Conservation (phyloP, 768 basidiomycete genomes). For the Mrakia gelida region DNA sequence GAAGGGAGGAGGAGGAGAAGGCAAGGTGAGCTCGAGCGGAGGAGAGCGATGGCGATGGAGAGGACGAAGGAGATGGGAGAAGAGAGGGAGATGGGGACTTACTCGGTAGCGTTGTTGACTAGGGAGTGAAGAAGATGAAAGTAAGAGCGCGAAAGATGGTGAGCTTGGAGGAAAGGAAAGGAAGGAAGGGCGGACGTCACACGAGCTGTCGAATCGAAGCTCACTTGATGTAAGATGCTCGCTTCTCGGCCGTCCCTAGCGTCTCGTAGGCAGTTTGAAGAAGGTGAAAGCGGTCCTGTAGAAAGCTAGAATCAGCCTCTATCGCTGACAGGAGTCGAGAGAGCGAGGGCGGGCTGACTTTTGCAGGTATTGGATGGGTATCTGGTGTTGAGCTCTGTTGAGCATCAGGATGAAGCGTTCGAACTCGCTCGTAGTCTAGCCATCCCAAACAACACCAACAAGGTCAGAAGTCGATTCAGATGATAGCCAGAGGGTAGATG, state of each 20-base stretch:
- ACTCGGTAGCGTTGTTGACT: neutral
- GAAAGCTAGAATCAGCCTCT: neutral
- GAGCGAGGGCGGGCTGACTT: neutral
- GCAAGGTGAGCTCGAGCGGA: neutral
- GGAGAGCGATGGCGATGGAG: neutral
- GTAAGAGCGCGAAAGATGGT: neutral
- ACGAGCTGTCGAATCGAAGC: neutral
- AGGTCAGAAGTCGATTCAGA: neutral
- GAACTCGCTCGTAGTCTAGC: constrained; percentile 26
- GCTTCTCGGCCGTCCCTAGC: constrained; percentile 10
- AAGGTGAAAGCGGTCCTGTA: constrained; percentile 22
- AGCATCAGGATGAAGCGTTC: constrained; percentile 26
- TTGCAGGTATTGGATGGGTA: constrained; percentile 6
- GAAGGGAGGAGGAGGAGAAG: neutral
- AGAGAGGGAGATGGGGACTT: neutral
- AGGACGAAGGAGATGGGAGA: neutral
- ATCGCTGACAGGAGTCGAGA: neutral
- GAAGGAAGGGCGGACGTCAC: neutral
- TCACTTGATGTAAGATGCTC: constrained; percentile 23
- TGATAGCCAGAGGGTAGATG: neutral
- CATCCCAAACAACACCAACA: neutral
- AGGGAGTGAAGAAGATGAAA: neutral
- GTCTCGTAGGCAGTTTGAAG: constrained; percentile 29
- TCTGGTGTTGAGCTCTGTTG: neutral
- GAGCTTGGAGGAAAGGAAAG: constrained; percentile 1